These are phyloP conservation scores for Akanthomyces dipterigenus DNA, from an alignment of 2,329 filamentous ascomycete genomes.

Conservation along the genomic window DNA sequence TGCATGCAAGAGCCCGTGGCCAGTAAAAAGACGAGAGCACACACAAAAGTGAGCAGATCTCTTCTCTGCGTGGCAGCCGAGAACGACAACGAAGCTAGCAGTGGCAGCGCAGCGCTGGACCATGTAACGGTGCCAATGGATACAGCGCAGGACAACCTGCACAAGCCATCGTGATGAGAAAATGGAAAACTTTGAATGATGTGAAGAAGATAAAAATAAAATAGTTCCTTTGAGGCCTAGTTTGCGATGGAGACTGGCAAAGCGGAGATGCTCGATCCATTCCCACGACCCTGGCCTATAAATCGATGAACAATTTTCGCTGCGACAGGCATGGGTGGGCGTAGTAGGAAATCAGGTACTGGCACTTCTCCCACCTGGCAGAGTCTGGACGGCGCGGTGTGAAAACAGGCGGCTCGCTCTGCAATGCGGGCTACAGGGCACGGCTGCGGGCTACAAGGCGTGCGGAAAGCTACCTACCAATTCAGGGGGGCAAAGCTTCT, in stretches of 20 bases:
- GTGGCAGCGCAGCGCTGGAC: not conserved
- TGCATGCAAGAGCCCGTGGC: not conserved
- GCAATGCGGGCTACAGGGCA: not conserved
- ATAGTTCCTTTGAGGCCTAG: not conserved
- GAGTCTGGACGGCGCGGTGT: not conserved
- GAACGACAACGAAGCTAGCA: not conserved
- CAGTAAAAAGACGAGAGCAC: not conserved
- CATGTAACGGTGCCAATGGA: not conserved
- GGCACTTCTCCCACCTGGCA: not conserved
- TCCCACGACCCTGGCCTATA: conserved; percentile 2
- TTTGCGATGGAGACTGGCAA: not conserved
- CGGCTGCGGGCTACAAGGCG: not conserved
- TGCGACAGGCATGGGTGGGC: not conserved
- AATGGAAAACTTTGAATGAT: not conserved
- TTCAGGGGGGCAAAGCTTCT: too few relatives aligned
- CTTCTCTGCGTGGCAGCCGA: not conserved
- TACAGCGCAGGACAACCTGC: not conserved
- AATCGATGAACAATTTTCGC: conserved; percentile 4
- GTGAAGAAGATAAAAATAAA: not conserved
- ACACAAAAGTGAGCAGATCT: not conserved
- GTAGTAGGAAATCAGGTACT: conserved; percentile 4
- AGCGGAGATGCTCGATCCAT: conserved; percentile 9
- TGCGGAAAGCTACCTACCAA: too few relatives aligned
- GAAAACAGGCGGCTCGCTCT: not conserved
- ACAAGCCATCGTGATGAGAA: conserved; percentile 4